Conservation (phyloP, 495 filamentous ascomycete genomes). For the Daldinia loculata region DNA sequence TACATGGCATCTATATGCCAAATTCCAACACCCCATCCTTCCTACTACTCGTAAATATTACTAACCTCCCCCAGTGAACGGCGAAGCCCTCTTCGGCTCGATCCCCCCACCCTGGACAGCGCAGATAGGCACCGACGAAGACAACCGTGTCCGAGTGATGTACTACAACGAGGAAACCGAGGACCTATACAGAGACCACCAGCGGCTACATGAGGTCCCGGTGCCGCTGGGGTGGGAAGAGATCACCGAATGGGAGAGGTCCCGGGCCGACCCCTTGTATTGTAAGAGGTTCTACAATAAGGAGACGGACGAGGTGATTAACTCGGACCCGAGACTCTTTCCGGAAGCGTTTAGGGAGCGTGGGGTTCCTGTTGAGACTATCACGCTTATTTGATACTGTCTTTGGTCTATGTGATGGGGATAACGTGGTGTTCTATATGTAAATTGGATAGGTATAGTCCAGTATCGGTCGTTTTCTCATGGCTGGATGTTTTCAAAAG, state of each 20-base stretch:
- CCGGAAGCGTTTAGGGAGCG: conserved; percentile 14
- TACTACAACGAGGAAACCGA: conserved; percentile 1
- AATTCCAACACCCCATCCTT: too few relatives aligned
- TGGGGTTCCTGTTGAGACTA: conserved; percentile 17
- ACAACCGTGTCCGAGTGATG: neutral
- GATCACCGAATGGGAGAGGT: conserved; percentile 7
- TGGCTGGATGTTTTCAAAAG: too few relatives aligned
- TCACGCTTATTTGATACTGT: conserved; percentile 25
- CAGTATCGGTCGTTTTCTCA: too few relatives aligned
- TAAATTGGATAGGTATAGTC: too few relatives aligned
- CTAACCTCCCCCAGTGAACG: conserved; percentile 15
- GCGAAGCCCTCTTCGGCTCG: conserved; percentile 24
- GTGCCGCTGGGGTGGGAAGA: conserved; percentile 23
- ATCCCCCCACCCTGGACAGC: conserved; percentile 13
- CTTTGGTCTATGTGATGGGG: neutral
- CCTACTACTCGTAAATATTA: neutral
- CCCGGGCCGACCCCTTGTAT: conserved; percentile 9
- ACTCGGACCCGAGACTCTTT: conserved; percentile 33
- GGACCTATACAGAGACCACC: neutral
- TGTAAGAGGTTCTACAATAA: conserved; percentile 20
- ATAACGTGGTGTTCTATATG: too few relatives aligned
- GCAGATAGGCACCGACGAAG: neutral
- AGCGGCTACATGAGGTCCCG: conserved; percentile 17
- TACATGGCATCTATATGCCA: too few relatives aligned
- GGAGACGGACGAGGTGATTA: conserved; percentile 29